These are phyloP conservation scores for Hemisphaericaspora xylanilytica DNA, from an alignment of 1,139 yeast genomes.

Conservation along the genomic window DNA sequence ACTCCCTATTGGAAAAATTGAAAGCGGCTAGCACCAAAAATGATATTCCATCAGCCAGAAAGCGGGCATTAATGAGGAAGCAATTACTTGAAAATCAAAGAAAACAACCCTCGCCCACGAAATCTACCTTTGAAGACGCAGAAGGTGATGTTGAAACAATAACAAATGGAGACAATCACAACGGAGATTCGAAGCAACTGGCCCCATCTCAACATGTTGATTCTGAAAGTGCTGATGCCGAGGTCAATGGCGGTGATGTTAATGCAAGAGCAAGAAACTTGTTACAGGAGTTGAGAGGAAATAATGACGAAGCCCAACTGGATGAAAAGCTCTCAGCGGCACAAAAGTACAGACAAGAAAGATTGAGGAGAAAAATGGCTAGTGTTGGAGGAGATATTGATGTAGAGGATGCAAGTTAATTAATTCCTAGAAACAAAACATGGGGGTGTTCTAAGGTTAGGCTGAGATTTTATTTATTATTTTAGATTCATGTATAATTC, in stretches of 20 bases:
- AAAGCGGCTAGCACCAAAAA: constrained; percentile 76
- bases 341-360: constrained; percentile 38
- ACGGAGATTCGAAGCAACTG: constrained; percentile 7
- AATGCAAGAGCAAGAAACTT: constrained; percentile 61
- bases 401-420: neutral
- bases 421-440: too few species aligned
- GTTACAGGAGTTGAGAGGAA: constrained; percentile 54
- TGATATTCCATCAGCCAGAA: constrained; percentile 77
- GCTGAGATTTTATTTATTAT: constrained; percentile 1
- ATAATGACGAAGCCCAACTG: constrained; percentile 12
- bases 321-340: constrained; percentile 29
- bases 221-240: constrained; percentile 8
- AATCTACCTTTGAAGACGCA: constrained; percentile 9
- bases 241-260: constrained; percentile 36
- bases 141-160: constrained; percentile 15
- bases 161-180: constrained; percentile 6
- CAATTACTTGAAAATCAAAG: constrained; percentile 46
- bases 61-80: constrained; percentile 75
- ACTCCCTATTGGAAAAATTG: constrained; percentile 65
- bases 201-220: neutral
- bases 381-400: constrained; percentile 6
- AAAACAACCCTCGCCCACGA: constrained; percentile 13
- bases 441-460: too few species aligned
- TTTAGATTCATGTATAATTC: constrained; percentile 3
- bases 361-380: constrained; percentile 16